phyloP scores from a whole-genome alignment of 495 filamentous ascomycete genomes.

The Aspergillus mulundensis region DNA sequence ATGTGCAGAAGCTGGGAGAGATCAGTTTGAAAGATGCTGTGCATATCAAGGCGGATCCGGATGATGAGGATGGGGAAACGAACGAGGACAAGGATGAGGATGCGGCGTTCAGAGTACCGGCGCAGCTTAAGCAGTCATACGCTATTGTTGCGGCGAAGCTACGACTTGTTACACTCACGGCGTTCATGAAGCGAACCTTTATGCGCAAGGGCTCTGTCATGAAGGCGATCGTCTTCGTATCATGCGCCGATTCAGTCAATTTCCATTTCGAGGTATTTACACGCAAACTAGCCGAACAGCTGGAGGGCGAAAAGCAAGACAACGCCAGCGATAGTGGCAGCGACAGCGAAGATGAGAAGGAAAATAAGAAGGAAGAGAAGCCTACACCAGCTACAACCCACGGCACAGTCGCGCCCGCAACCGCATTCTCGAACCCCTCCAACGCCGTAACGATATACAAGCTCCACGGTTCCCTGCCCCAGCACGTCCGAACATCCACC shows the following conservation, averaged over 20 bases:
- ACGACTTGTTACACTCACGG: slow-evolving; percentile 78
- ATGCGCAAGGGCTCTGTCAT: slow-evolving; percentile 80
- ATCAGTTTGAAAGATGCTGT: slow-evolving; percentile 92
- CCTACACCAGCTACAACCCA: slow-evolving; percentile 29
- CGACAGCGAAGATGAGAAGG: slow-evolving; percentile 10
- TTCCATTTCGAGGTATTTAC: slow-evolving; percentile 92
- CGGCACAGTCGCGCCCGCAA: slow-evolving; percentile 49
- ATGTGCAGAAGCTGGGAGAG: slow-evolving; percentile 84
- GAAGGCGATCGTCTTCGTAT: slow-evolving; percentile 95
- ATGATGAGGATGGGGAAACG: slow-evolving; percentile 36
- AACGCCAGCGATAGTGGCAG: slow-evolving; percentile 20
- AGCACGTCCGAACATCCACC: slow-evolving; percentile 79
- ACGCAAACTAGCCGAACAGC: slow-evolving; percentile 32
- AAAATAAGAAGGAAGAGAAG: slow-evolving; percentile 17
- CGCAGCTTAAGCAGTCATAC: slow-evolving; percentile 89
- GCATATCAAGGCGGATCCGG: slow-evolving; percentile 69
- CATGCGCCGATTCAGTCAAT: slow-evolving; percentile 93
- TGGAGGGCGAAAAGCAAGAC: slow-evolving; percentile 25
- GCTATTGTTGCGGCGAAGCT: slow-evolving; percentile 83
- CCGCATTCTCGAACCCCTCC: slow-evolving; percentile 45
- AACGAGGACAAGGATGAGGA: slow-evolving; percentile 42
- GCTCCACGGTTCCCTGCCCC: slow-evolving; percentile 90
- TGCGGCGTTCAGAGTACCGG: slow-evolving; percentile 70
- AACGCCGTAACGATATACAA: slow-evolving; percentile 69
- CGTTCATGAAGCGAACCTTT: slow-evolving; percentile 79